A percentile compares a stretch with the other conserved stretches of the same genome.
These are phyloP conservation scores for Pythium guiyangense DNA, from an alignment of 352 stramenopile species.

Conservation along the genomic window DNA sequence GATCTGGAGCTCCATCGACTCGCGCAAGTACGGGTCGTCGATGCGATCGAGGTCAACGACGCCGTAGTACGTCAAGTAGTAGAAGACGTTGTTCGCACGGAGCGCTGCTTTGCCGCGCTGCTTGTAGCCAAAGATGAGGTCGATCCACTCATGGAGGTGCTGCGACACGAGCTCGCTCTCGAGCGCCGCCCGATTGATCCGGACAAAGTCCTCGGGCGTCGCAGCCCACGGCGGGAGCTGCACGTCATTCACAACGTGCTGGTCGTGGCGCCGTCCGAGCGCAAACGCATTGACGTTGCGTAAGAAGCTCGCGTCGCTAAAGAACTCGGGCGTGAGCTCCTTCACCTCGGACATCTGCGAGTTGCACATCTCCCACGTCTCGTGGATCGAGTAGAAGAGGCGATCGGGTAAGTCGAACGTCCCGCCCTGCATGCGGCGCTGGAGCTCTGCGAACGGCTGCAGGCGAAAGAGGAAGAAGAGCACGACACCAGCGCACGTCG, in stretches of 20 bases:
- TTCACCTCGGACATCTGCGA: constrained; percentile 98
- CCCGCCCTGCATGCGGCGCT: constrained; percentile 95
- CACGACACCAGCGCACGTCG: constrained; percentile 95
- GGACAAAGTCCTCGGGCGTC: constrained; percentile 94
- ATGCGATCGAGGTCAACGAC: constrained; percentile 97
- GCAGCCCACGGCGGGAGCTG: constrained; percentile 96
- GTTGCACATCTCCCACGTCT: constrained; percentile 98
- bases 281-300: constrained; percentile 95
- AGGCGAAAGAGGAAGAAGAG: constrained; percentile 98
- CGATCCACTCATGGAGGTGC: constrained; percentile 98
- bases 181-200: constrained; percentile 93
- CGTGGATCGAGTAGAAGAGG: constrained; percentile 95
- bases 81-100: constrained; percentile 96
- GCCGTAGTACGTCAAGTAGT: constrained; percentile 90
- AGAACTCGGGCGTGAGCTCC: constrained; percentile 99
- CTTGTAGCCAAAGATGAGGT: constrained; percentile 99
- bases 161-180: constrained; percentile 98
- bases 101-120: constrained; percentile 93
- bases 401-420: constrained; percentile 98
- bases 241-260: constrained; percentile 90
- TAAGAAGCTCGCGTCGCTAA: constrained; percentile 93
- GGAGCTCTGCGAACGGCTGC: constrained; percentile 97
- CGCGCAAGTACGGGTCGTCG: constrained; percentile 90
- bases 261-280: constrained; percentile 89
- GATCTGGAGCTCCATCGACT: constrained; percentile 97